Conservation (phyloP, 202 grass and related monocot genomes). For the Panicum hallii region DNA sequence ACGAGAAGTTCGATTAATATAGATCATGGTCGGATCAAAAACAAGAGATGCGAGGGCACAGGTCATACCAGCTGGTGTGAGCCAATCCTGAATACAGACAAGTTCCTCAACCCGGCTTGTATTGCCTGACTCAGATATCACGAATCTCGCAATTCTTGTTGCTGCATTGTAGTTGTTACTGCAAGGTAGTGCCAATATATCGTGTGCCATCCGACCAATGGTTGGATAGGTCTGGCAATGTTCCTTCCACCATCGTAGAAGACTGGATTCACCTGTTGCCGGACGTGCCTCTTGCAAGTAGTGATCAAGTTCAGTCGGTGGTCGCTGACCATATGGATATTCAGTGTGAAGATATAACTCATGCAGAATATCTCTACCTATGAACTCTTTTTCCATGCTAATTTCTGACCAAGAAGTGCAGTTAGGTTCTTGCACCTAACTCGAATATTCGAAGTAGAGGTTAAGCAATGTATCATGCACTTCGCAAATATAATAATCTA, state of each 20-base stretch:
- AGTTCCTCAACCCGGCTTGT: background rate
- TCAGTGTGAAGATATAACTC: background rate
- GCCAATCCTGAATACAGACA: conserved; percentile 28
- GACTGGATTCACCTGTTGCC: background rate
- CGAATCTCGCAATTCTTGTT: background rate
- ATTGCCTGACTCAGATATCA: background rate
- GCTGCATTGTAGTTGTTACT: background rate
- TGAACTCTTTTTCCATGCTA: conserved; percentile 3
- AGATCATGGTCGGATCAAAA: background rate
- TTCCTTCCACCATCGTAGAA: conserved; percentile 26
- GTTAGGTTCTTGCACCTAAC: background rate
- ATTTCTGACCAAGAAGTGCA: background rate
- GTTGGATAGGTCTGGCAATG: conserved; percentile 15
- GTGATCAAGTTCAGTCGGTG: conserved; percentile 26
- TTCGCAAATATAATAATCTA: conserved; percentile 22
- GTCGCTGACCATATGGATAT: background rate
- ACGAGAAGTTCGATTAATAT: background rate
- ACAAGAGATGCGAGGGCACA: background rate
- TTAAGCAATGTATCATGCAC: background rate
- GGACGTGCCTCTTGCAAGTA: conserved; percentile 24
- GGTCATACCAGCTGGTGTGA: conserved; percentile 23
- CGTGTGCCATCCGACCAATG: conserved; percentile 16
- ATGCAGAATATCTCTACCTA: background rate
- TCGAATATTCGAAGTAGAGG: conserved; percentile 19
- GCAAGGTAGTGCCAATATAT: conserved; percentile 31